Base-by-base conservation (phyloP, 2,329 filamentous ascomycete genomes). In the Westerdykella sp. region DNA sequence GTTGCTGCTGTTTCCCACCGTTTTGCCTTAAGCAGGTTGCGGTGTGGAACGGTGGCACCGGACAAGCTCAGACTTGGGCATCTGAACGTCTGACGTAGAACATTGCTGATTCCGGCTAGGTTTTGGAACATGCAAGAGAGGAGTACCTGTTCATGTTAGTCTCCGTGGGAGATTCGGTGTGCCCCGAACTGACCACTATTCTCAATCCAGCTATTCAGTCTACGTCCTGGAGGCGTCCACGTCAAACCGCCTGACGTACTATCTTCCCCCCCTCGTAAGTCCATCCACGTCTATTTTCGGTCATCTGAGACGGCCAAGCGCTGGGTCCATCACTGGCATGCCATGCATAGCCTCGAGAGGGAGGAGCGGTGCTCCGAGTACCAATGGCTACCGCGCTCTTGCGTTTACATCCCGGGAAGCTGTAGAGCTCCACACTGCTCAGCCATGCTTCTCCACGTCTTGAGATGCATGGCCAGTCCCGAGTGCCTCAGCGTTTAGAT, bases 91-190 rank as follows among this genome's bases (percentile, higher is more conserved):
- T 35, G 32, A 9, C 32, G n/a, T 35, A 14, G 32, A 14, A 14
- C 16, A 14, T 14, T 35, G 32, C 32, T 35, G 32, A 35, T 35
- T 6, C n/a, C 21, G 22, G 16, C 21, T 25, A 80, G 78, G 76
- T 81, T 42, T 74, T 81, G 63, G 72, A 77, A 44, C 77, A 80
- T 68, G 77, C 78, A 32, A 71, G 77, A 54, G 85, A 89, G 58
- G 86, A 91, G 64, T 90, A 90, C 57, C 74, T 90, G 28, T 89
- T 86, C 59, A 81, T 88, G 56, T 90, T 82, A 59, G 69, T 63
- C 28, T 39, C 38, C 23, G 32, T 44, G 49, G 25, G 9, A 53
- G 43, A 42, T 28, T 28, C 47, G 46, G 14, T 42, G 35, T 50
- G 41, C 37, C 36, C 39, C 34, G 36, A 79, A 81, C 62, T 81